These are phyloP conservation scores for Ogataea pini DNA, from an alignment of 805 yeast species.

Conservation along the genomic window DNA sequence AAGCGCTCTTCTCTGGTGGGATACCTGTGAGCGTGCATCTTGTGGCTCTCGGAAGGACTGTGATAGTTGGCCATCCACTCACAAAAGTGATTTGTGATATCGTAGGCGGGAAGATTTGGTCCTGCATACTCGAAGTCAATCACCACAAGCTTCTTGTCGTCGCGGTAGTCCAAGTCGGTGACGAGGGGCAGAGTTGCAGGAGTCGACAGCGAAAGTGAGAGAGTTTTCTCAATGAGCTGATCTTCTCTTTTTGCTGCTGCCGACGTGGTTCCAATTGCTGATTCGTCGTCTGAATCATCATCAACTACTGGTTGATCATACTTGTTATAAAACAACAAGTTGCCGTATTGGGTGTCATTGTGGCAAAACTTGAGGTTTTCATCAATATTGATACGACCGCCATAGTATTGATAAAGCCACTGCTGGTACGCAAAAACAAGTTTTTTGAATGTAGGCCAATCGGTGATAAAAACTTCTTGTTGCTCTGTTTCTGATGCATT, in stretches of 20 bases:
- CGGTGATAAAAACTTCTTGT: constrained; percentile 42
- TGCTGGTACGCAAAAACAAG: constrained; percentile 53
- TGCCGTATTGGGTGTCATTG: constrained; percentile 97
- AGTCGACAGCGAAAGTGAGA: constrained; percentile 21
- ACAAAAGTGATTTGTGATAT: constrained; percentile 87
- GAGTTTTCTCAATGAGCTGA: constrained; percentile 20
- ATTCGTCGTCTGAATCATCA: constrained; percentile 30
- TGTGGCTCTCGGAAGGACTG: constrained; percentile 54
- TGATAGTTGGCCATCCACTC: constrained; percentile 98
- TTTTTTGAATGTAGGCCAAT: constrained; percentile 51
- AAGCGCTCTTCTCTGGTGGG: constrained; percentile 71
- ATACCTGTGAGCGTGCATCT: constrained; percentile 53
- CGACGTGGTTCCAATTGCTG: constrained; percentile 1
- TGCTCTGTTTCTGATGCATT: constrained; percentile 39
- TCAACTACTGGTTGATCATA: constrained; percentile 28
- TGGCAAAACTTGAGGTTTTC: constrained; percentile 79
- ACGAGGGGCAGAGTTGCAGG: constrained; percentile 29
- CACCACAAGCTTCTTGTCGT: constrained; percentile 76
- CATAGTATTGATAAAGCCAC: constrained; percentile 61
- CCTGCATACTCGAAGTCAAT: constrained; percentile 97
- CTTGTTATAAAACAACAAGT: constrained; percentile 59
- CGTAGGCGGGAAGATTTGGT: constrained; percentile 84
- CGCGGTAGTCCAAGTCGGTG: constrained; percentile 32
- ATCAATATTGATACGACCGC: constrained; percentile 40
- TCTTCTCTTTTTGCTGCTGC: constrained; percentile 9